Evolutionary conservation across 352 stramenopile species (phyloP).

Genomic region (Blastocystis hominis): DNA sequence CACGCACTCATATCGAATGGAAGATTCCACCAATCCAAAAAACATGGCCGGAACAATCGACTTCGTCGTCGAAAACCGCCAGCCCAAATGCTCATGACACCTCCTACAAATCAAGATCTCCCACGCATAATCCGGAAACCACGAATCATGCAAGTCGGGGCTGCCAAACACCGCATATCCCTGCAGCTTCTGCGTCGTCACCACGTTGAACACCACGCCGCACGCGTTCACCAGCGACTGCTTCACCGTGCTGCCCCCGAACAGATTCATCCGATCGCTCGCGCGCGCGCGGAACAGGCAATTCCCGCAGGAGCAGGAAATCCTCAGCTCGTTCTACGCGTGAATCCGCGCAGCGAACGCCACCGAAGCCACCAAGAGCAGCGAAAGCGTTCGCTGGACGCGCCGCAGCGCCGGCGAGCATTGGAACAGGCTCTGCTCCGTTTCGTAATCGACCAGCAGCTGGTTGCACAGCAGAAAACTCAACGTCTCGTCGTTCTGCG

Average conservation of each 20-base stretch:
- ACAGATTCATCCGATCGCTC: neutral
- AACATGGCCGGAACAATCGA: neutral
- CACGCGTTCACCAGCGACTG: neutral
- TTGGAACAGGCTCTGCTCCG: neutral
- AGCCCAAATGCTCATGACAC: neutral
- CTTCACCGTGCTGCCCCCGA: neutral
- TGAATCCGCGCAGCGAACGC: neutral
- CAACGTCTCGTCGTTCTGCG: neutral
- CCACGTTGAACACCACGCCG: neutral
- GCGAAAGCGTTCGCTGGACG: neutral
- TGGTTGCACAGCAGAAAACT: conserved; percentile 1
- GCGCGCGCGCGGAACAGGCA: neutral
- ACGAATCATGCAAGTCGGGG: neutral
- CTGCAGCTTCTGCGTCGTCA: neutral
- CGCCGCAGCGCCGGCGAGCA: neutral
- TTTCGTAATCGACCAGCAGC: neutral
- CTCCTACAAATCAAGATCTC: neutral
- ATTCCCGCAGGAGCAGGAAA: neutral
- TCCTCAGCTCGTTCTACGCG: neutral
- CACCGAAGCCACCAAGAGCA: neutral
- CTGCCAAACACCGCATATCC: neutral
- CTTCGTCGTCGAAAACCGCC: neutral
- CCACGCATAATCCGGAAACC: conserved; percentile 4
- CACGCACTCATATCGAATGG: neutral
- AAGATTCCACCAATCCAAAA: neutral